Evolutionary conservation across 2,329 filamentous ascomycete genomes (phyloP), one percentile per base, ranked within the genome.

Genomic region (Colletotrichum sidae): DNA sequence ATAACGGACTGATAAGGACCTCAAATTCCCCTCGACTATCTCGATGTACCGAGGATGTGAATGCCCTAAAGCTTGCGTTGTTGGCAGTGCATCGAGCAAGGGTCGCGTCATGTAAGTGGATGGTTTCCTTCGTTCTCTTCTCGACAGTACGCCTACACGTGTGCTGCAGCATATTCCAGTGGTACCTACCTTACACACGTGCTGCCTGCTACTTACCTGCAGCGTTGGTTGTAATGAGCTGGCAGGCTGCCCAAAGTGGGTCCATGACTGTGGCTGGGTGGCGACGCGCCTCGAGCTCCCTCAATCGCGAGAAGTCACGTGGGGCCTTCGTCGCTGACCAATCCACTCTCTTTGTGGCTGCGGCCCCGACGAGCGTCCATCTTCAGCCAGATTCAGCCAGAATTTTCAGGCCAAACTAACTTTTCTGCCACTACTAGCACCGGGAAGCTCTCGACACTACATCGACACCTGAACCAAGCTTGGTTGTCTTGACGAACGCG

Each of bases 371-470:
- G 25, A 25, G 25, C 25, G 25, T 42, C n/a, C 38, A n/a, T 15
- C 42, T 33, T n/a, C 47, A 51, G 52, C 47, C 11, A 44, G 17
- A 53, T 50, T 65, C 37, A 63, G 60, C 53, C 64, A 50, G 60
- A 64, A 37, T 55, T 65, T 55, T 67, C 64, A 67, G 64, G 64
- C 60, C 54, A 45, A 50, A 59, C 60, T 54, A 45, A 67, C 49
- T 64, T 60, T 65, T 67, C 60, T 55, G 58, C 39, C 51, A 51
- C 52, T 34, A 13, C 34, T 60, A 67, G 64, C 49, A 65, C 35
- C 50, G 55, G 55, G 25, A 25, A 65, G 54, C 47, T 59, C 53
- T 41, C 37, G 15, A 41, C 25, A 25, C 25, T 41, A 41, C 44
- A 61, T 55, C 58, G 33, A n/a, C 37, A 51, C 39, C 41, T 57